phyloP scores from a whole-genome alignment of 2,329 filamentous ascomycete genomes.

The Sarocladiaceae sp. region DNA sequence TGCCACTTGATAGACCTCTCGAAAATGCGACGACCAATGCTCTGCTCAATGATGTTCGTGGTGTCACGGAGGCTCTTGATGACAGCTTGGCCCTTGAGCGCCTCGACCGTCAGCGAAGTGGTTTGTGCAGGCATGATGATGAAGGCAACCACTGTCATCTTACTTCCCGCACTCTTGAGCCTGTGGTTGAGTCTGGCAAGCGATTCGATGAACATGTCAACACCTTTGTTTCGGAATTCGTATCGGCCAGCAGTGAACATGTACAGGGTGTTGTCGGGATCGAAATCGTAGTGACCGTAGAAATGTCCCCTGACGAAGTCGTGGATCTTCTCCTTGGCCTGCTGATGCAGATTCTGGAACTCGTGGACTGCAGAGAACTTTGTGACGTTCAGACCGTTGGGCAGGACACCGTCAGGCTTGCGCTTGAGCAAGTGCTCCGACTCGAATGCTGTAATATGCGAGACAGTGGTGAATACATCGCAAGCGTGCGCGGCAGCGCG shows the following conservation, averaged over 20 bases:
- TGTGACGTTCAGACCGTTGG: slow-evolving; percentile 92
- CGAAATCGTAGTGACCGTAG: slow-evolving; percentile 96
- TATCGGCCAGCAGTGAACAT: slow-evolving; percentile 97
- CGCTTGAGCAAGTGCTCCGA: slow-evolving; percentile 96
- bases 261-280: slow-evolving; percentile 93
- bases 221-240: slow-evolving; percentile 96
- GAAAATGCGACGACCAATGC: slow-evolving; percentile 89
- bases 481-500: slow-evolving; percentile 84
- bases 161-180: slow-evolving; percentile 77
- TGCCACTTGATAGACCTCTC: slow-evolving; percentile 94
- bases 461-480: slow-evolving; percentile 98
- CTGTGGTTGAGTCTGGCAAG: slow-evolving; percentile 90
- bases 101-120: slow-evolving; percentile 88
- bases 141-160: slow-evolving; percentile 92
- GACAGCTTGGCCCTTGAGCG: slow-evolving; percentile 91
- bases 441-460: slow-evolving; percentile 97
- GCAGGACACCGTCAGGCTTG: slow-evolving; percentile 92
- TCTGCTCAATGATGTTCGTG: slow-evolving; percentile 83
- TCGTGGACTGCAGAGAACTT: slow-evolving; percentile 98
- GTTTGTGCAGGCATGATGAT: slow-evolving; percentile 99
- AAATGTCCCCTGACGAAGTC: slow-evolving; percentile 98
- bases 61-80: slow-evolving; percentile 95
- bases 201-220: slow-evolving; percentile 99
- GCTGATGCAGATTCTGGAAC: slow-evolving; percentile 96
- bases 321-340: slow-evolving; percentile 95